These are phyloP conservation scores for Fusarium lateritium DNA, from an alignment of 2,329 filamentous ascomycete genomes.

Conservation along the genomic window DNA sequence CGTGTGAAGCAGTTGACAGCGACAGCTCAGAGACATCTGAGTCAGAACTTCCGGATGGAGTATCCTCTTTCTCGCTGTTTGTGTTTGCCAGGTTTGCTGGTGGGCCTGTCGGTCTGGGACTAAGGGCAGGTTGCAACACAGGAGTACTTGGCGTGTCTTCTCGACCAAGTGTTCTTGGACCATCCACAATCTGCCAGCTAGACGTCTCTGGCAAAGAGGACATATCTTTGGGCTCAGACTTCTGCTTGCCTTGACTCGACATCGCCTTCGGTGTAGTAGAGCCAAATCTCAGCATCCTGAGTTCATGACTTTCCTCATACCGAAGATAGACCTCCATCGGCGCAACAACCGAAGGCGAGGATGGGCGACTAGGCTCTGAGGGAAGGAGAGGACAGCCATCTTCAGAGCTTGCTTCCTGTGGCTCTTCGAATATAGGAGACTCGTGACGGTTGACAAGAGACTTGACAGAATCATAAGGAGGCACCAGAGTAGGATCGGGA, in stretches of 20 bases:
- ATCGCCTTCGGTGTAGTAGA: neutral
- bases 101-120: neutral
- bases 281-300: constrained; percentile 16
- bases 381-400: constrained; percentile 21
- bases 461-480: constrained; percentile 6
- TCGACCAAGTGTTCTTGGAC: neutral
- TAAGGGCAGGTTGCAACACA: neutral
- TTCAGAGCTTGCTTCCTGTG: neutral
- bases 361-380: constrained; percentile 14
- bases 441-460: constrained; percentile 10
- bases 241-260: neutral
- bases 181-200: constrained; percentile 24
- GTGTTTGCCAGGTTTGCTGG: neutral
- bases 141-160: constrained; percentile 4
- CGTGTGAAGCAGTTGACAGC: neutral
- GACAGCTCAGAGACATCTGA: constrained; percentile 24
- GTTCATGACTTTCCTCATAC: constrained; percentile 30
- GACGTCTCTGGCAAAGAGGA: neutral
- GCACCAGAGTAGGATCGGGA: neutral
- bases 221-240: neutral
- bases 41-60: constrained; percentile 1
- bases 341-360: neutral
- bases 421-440: neutral
- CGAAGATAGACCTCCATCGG: constrained; percentile 40
- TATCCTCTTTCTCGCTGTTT: neutral